Conservation (phyloP, 192 early-diverging fungal genomes). For the Gamsiella multidivaricata region DNA sequence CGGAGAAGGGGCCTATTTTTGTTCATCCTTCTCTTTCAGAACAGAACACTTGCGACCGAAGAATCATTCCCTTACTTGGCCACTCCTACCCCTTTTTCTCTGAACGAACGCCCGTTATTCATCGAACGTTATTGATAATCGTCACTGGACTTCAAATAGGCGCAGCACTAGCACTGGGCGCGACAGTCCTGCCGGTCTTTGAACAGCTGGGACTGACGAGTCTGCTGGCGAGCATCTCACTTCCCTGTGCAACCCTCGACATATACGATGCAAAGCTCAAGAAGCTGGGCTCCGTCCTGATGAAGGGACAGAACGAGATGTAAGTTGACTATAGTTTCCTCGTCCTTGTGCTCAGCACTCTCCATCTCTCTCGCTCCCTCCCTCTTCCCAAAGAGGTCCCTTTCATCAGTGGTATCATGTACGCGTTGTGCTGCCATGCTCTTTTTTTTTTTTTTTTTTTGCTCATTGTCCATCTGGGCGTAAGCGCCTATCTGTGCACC, state of each 20-base stretch:
- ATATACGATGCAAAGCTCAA: conserved; percentile 8
- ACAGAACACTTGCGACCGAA: no score
- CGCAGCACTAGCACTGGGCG: conserved; percentile 3
- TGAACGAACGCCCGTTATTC: no score
- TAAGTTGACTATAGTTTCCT: neutral
- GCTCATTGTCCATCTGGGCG: no score
- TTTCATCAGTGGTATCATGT: no score
- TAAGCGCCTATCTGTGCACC: no score
- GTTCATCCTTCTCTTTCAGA: no score
- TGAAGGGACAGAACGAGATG: conserved; percentile 1
- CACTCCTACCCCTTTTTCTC: no score
- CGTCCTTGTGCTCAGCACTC: neutral
- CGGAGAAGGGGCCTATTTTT: no score
- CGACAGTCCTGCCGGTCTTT: conserved; percentile 11
- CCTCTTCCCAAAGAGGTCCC: neutral
- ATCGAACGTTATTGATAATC: neutral
- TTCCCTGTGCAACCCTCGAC: conserved; percentile 2
- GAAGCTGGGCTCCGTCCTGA: neutral
- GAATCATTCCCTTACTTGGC: no score
- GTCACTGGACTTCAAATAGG: neutral
- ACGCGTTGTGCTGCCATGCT: no score
- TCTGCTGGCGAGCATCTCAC: neutral
- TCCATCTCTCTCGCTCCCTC: neutral
- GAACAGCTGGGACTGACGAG: conserved; percentile 11
- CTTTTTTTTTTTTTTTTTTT: no score